Evolutionary conservation across 1,284 basidiomycete genomes (phyloP).

Genomic region (Tausonia pullulans): DNA sequence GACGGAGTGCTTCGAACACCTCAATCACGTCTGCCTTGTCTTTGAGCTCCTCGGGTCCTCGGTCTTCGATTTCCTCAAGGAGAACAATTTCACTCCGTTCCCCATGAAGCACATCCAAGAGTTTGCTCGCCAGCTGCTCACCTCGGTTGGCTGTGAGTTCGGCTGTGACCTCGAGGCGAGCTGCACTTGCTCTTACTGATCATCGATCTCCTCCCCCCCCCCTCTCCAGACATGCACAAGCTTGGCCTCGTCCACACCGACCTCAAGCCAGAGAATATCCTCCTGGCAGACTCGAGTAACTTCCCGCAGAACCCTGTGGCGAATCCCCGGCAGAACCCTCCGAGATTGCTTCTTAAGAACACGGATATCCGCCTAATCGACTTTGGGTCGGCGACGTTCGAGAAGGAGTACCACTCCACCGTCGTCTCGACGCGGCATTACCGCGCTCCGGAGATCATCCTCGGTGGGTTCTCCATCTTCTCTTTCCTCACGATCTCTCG

Average conservation of each 20-base stretch:
- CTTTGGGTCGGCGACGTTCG: constrained; percentile 94
- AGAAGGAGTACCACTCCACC: constrained; percentile 95
- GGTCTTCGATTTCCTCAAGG: constrained; percentile 97
- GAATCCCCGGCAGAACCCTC: background rate
- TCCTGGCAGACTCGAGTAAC: constrained; percentile 59
- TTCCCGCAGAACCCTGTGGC: background rate
- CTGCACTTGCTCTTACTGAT: constrained; percentile 6
- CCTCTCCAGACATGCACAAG: constrained; percentile 67
- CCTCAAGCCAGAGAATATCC: constrained; percentile 96
- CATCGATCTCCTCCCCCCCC: background rate
- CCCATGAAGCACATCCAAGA: constrained; percentile 91
- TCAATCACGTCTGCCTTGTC: constrained; percentile 96
- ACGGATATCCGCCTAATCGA: constrained; percentile 96
- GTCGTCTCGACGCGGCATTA: constrained; percentile 98
- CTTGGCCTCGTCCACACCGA: constrained; percentile 93
- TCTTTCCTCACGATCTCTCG: background rate
- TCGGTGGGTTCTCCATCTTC: constrained; percentile 48
- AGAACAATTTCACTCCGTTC: constrained; percentile 94
- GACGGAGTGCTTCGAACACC: constrained; percentile 87
- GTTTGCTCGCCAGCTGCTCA: constrained; percentile 84
- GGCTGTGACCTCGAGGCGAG: constrained; percentile 4
- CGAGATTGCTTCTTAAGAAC: constrained; percentile 63
- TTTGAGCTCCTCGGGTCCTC: constrained; percentile 94
- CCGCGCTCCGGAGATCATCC: constrained; percentile 96
- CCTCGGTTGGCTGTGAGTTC: constrained; percentile 82